Evolutionary conservation across 371 early-diverging fungal genomes (phyloP), one percentile per base, ranked within the genome.

Genomic region (Apophysomyces trapeziformis): DNA sequence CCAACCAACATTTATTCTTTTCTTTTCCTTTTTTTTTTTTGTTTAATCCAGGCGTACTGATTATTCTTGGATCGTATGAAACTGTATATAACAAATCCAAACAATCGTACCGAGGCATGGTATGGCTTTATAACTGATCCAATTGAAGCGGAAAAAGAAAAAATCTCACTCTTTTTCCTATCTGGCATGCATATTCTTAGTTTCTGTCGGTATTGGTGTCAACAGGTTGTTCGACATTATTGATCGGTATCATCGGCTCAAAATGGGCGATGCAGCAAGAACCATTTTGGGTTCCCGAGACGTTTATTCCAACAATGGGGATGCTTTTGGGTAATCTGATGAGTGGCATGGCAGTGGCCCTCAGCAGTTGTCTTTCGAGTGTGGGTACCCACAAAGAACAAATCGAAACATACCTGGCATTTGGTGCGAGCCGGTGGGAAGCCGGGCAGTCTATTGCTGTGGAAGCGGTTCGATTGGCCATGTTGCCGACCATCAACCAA

Each of bases 371-470:
- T 36, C 76, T 94, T 16, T 68, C 67, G 1, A 76, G 70, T 45
- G 78, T 82, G 11, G 79, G 85, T 26, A 81, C 85, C 37, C 78
- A 93, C 60, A 80, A 87, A 47, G 94, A 92, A 36, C 87, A 87
- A 32, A 86, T 95, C 6, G 69, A 69, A 56, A 79, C 87, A 26
- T 86, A 87, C 60, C 73, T 96, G 43, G 76, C 92, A 5, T 90
- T 83, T 86, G 96, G 96, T 5, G 95, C 95, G 0, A 87, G 87
- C 5, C 86, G 95, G 7, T 93, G 92, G 92, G 96, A 96, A 69
- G 91, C 94, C 0, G 90, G 90, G 5, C 80, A 85, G 35, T 89
- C 91, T 0, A 76, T 94, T 38, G 90, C 90, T 1, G 73, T 82
- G 5, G 92, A 92, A 57, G 87, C 95, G 0, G 85, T 95, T 58